phyloP scores from a whole-genome alignment of 331 rosid species.

The Phaseolus coccineus region DNA sequence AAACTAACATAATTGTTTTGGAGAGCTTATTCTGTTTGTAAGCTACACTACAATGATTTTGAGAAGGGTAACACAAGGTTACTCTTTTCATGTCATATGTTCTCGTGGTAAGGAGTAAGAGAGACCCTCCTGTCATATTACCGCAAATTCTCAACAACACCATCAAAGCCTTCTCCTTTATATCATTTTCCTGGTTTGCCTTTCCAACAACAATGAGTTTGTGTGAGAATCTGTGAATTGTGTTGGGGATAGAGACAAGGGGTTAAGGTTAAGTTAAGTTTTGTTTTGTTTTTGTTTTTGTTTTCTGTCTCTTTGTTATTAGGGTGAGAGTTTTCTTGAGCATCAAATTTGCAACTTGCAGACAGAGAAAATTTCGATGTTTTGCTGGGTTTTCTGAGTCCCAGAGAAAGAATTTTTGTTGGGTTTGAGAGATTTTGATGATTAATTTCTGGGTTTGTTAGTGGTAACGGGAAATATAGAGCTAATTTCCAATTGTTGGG shows the following conservation, averaged over 20 bases:
- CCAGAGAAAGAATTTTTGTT: constrained; percentile 10
- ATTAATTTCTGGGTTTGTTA: constrained; percentile 34
- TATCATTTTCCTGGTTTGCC: not conserved
- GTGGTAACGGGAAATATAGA: not conserved
- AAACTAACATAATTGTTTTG: not conserved
- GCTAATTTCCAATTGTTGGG: constrained; percentile 21
- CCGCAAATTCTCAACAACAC: not conserved
- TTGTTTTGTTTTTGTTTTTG: not conserved
- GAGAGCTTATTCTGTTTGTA: not conserved
- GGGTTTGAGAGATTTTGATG: constrained; percentile 44
- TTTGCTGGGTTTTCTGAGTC: constrained; percentile 22
- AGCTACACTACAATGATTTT: not conserved
- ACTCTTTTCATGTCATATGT: constrained; percentile 30
- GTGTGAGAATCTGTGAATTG: constrained; percentile 14
- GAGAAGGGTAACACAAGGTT: constrained; percentile 43
- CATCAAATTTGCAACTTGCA: not conserved
- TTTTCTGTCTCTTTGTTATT: not conserved
- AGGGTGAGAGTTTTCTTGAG: not conserved
- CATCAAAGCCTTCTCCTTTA: constrained; percentile 18
- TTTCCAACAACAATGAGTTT: not conserved
- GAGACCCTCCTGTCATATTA: not conserved
- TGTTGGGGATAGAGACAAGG: not conserved
- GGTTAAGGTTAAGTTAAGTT: not conserved
- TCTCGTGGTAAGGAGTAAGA: not conserved
- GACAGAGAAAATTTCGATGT: constrained; percentile 27